Conservation (phyloP, 805 yeast species). For the Candida xiaguanensis region DNA sequence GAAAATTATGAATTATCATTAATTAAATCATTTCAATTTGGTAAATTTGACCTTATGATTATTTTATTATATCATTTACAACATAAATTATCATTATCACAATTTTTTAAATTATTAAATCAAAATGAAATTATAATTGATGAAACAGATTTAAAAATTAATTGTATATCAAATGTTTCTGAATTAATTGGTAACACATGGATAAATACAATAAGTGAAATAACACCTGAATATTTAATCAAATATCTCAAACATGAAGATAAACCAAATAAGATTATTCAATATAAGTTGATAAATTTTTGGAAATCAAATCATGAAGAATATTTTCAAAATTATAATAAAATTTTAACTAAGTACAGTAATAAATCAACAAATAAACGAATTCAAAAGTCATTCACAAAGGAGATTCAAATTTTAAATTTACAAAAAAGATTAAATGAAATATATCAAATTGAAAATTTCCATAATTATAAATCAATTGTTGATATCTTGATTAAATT, state of each 20-base stretch:
- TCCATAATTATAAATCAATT: slow-evolving; percentile 22
- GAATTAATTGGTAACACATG: slow-evolving; percentile 38
- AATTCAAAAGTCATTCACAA: slow-evolving; percentile 18
- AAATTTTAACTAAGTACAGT: slow-evolving; percentile 19
- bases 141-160: slow-evolving; percentile 13
- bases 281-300: slow-evolving; percentile 14
- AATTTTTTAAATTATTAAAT: slow-evolving; percentile 64
- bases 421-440: slow-evolving; percentile 29
- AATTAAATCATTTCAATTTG: slow-evolving; percentile 57
- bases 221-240: slow-evolving; percentile 20
- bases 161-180: slow-evolving; percentile 14
- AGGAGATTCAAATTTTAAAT: slow-evolving; percentile 30
- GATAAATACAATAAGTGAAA: slow-evolving; percentile 27
- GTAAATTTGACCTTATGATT: slow-evolving; percentile 57
- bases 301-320: slow-evolving; percentile 15
- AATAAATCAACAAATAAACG: slow-evolving; percentile 19
- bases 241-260: slow-evolving; percentile 31
- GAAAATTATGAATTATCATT: slow-evolving; percentile 72
- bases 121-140: slow-evolving; percentile 38
- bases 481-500: slow-evolving; percentile 22
- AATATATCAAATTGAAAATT: slow-evolving; percentile 29
- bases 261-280: slow-evolving; percentile 18
- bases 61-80: slow-evolving; percentile 54
- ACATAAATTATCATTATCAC: slow-evolving; percentile 55
- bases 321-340: slow-evolving; percentile 22